Evolutionary conservation across 202 grass and related monocot genomes (phyloP), one percentile per base, ranked within the genome.

Genomic region (Zizania palustris): DNA sequence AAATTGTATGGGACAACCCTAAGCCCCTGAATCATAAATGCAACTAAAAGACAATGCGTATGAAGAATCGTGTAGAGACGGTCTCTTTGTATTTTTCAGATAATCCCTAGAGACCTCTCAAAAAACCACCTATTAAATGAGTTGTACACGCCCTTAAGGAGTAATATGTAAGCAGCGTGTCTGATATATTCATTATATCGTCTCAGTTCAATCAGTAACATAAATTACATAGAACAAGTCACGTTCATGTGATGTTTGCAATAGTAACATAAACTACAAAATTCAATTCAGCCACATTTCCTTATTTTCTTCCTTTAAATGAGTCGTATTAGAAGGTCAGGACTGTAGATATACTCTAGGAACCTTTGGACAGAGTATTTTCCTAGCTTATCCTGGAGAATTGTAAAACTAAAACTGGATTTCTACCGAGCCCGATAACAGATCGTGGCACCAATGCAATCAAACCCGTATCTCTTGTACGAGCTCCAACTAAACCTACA

Each of bases 91-190:
- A n/a, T n/a, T n/a, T n/a, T n/a, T n/a, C n/a, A n/a, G n/a, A n/a
- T n/a, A n/a, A n/a, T n/a, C n/a, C n/a, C n/a, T n/a, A n/a, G n/a
- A n/a, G n/a, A n/a, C n/a, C n/a, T n/a, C n/a, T n/a, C n/a, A n/a
- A n/a, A n/a, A n/a, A n/a, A n/a, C n/a, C n/a, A n/a, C n/a, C n/a
- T n/a, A n/a, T n/a, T n/a, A n/a, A n/a, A n/a, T n/a, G n/a, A n/a
- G n/a, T n/a, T n/a, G n/a, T n/a, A n/a, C n/a, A n/a, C n/a, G n/a
- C n/a, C n/a, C n/a, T n/a, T n/a, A n/a, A 73, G 14, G 13, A 63
- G n/a, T 0, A 84, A 38, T 0, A 53, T 3, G 20, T 88, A 45
- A 88, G 57, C 5, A 3, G 75, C 56, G 21, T 46, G 44, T 7
- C 38, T 18, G 5, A 39, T 40, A 1, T 28, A 42, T 35, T 6